These are phyloP conservation scores for Penicillium diatomitis DNA, from an alignment of 495 filamentous ascomycete species.

Conservation along the genomic window DNA sequence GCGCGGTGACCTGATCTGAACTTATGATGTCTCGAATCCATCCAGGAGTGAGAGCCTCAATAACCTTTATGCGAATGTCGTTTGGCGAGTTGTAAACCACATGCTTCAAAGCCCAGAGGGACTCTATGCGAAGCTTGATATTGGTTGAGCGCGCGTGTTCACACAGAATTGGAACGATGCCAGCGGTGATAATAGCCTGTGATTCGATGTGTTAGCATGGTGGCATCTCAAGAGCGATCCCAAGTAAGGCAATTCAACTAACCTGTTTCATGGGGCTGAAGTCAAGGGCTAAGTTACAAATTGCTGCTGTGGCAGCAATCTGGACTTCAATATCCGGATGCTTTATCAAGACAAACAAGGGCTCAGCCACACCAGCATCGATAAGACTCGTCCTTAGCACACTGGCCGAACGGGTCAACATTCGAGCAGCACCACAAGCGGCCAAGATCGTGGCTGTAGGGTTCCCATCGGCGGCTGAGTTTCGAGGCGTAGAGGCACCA, in stretches of 20 bases:
- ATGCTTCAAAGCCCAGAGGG: constrained; percentile 90
- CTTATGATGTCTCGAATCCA: constrained; percentile 74
- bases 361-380: constrained; percentile 72
- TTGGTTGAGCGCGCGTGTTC: constrained; percentile 74
- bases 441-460: constrained; percentile 65
- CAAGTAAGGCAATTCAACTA: constrained; percentile 18
- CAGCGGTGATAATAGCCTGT: constrained; percentile 63
- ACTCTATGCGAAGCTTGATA: constrained; percentile 62
- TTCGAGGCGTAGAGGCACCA: constrained; percentile 22
- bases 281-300: constrained; percentile 76
- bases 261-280: constrained; percentile 88
- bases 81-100: constrained; percentile 58
- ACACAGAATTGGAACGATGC: constrained; percentile 70
- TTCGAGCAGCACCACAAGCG: constrained; percentile 69
- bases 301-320: constrained; percentile 69
- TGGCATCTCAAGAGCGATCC: not conserved
- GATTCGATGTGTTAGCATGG: constrained; percentile 10
- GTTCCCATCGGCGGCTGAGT: constrained; percentile 36
- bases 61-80: constrained; percentile 60
- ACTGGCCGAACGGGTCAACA: constrained; percentile 74
- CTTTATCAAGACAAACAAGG: constrained; percentile 66
- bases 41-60: constrained; percentile 65
- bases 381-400: constrained; percentile 78
- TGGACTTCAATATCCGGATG: constrained; percentile 74
- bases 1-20: constrained; percentile 28